These are phyloP conservation scores for Monoraphidium neglectum DNA, from an alignment of 139 green algal species.

Conservation along the genomic window DNA sequence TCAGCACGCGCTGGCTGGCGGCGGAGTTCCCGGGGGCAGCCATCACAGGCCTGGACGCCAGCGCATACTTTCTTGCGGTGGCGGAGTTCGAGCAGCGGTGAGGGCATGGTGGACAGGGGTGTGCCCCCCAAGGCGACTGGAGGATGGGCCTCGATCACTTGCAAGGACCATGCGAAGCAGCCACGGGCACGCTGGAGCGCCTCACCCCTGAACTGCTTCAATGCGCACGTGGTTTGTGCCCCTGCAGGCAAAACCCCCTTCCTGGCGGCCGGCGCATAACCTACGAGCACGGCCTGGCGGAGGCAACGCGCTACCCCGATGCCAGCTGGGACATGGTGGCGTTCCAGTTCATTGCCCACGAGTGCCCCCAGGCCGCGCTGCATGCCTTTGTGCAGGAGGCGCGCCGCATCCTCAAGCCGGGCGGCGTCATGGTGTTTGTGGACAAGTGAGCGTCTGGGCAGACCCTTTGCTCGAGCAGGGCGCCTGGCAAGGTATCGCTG, in stretches of 20 bases:
- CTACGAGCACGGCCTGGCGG: conserved; percentile 75
- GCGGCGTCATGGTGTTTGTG: conserved; percentile 69
- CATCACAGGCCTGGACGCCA: conserved; percentile 79
- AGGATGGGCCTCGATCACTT: too few species aligned
- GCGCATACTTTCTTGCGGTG: conserved; percentile 89
- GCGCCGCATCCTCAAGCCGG: conserved; percentile 68
- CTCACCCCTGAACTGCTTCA: not conserved
- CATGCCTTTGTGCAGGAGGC: conserved; percentile 59
- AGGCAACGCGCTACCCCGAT: conserved; percentile 56
- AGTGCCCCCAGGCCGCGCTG: conserved; percentile 70
- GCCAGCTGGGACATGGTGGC: conserved; percentile 76
- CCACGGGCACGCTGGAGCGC: not conserved
- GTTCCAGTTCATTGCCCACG: conserved; percentile 84
- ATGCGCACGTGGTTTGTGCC: not conserved
- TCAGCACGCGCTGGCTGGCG: conserved; percentile 75
- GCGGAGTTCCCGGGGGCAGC: conserved; percentile 47
- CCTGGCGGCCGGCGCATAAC: conserved; percentile 41
- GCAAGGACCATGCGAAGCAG: not conserved
- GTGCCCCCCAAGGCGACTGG: not conserved
- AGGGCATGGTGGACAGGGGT: too few species aligned
- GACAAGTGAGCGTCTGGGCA: too few species aligned
- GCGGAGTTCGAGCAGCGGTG: conserved; percentile 69
- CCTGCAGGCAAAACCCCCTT: not conserved
- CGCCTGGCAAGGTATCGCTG: too few species aligned
- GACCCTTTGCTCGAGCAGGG: too few species aligned